Conservation (phyloP, 306 rosid genomes). For the Amphicarpaea edgeworthii region DNA sequence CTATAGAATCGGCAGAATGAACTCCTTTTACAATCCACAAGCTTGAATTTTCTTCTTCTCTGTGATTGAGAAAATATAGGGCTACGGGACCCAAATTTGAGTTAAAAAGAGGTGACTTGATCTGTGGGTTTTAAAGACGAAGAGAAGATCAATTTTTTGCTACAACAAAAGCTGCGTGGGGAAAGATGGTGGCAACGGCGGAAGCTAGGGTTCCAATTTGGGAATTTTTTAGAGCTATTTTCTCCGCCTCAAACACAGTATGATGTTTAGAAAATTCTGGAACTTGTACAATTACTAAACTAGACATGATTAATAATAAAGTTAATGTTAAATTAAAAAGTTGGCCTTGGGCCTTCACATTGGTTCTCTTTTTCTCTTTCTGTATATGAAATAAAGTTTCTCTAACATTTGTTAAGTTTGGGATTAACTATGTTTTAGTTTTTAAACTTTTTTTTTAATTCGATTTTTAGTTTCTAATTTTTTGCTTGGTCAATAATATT, state of each 20-base stretch:
- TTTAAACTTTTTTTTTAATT: too few relatives aligned
- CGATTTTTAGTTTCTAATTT: too few relatives aligned
- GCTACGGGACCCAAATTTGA: background rate
- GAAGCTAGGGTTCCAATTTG: conserved; percentile 45
- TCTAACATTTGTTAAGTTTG: too few relatives aligned
- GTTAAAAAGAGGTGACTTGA: background rate
- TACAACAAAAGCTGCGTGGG: background rate
- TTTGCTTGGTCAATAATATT: too few relatives aligned
- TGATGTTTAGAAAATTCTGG: conserved; percentile 19
- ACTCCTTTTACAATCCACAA: background rate
- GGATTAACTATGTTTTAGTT: too few relatives aligned
- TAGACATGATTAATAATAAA: too few relatives aligned
- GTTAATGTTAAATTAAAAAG: too few relatives aligned
- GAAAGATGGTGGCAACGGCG: conserved; percentile 7
- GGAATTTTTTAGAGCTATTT: background rate
- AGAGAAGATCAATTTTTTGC: background rate
- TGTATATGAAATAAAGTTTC: too few relatives aligned
- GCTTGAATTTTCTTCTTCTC: conserved; percentile 21
- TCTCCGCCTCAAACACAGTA: background rate
- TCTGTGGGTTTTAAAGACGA: background rate
- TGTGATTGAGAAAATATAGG: background rate
- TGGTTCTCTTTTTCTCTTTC: too few relatives aligned
- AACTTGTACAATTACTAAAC: background rate
- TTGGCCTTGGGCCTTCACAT: too few relatives aligned
- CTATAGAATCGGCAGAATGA: conserved; percentile 35